Conservation (phyloP, 176 grass and related monocot species). For the Cymbopogon citratus region DNA sequence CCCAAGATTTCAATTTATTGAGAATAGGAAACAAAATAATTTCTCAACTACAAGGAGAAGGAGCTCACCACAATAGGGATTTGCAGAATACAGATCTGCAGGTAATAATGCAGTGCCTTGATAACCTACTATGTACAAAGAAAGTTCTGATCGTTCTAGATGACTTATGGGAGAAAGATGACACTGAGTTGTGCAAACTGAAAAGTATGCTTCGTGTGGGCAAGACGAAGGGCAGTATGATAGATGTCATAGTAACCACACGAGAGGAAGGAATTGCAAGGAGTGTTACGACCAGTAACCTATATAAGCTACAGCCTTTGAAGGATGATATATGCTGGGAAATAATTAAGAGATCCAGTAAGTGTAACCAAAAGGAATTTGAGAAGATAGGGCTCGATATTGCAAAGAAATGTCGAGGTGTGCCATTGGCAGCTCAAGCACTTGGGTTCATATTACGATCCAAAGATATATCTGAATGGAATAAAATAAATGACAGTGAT, state of each 20-base stretch:
- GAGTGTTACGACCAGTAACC: not conserved
- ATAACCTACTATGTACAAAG: not conserved
- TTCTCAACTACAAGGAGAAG: not conserved
- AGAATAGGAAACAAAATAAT: too few species aligned
- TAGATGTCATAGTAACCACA: constrained; percentile 17
- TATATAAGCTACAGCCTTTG: not conserved
- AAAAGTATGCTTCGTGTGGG: not conserved
- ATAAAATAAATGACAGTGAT: too few species aligned
- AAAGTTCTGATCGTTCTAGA: constrained; percentile 9
- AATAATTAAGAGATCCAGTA: not conserved
- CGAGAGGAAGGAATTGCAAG: not conserved
- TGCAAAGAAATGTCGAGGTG: too few species aligned
- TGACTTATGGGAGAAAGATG: constrained; percentile 20
- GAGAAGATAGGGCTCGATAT: too few species aligned
- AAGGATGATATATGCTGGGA: not conserved
- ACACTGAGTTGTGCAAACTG: not conserved
- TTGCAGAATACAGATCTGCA: not conserved
- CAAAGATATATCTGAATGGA: too few species aligned
- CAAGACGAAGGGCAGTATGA: not conserved
- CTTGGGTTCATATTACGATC: too few species aligned
- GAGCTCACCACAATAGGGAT: not conserved
- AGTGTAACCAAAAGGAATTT: too few species aligned
- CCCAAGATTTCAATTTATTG: too few species aligned
- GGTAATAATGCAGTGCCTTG: not conserved
- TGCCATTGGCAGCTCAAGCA: too few species aligned